Evolutionary conservation across 768 basidiomycete genomes (phyloP), one percentile per base, ranked within the genome.

Genomic region (Suillus placidus): DNA sequence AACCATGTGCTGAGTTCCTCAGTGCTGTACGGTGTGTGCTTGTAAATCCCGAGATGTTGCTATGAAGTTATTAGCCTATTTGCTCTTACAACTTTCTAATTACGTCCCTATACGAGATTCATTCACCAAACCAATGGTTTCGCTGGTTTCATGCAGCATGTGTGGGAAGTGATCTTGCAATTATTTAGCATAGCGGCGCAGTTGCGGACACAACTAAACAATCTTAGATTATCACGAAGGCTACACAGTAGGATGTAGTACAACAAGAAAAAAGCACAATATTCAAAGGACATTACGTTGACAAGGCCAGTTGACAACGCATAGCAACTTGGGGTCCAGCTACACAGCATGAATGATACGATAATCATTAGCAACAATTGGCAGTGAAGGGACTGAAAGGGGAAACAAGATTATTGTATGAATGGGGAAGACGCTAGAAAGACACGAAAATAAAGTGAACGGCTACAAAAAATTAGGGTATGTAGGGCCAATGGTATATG

Each of bases 381-480:
- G 23, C 57, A 40, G 38, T 16, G 16, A 12, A 38, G 18, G 40
- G 18, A 58, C 57, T 1, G 37, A 58, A 58, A 26, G 7, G 37
- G 38, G 13, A 40, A 30, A 60, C 6, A 30, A 13, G 10, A 20
- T 20, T 60, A 60, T 40, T 20, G 16, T 60, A 60, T 16, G 56
- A 16, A 60, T 42, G 18, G 9, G 16, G 23, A 12, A 26, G 37
- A 18, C 12, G 37, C n/a, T 35, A 57, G 23, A 38, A 57, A 14
- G 37, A 57, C 23, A 4, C 23, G 23, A n/a, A 37, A 16, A 57
- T 14, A 32, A 32, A 54, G 32, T 54, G 52, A 37, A 35, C 20
- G 58, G 38, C 58, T n/a, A 38, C 16, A 60, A 60, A 58, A 58
- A 42, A 60, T 60, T 60, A 60, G 58, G 58, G 58, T 60, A 60